Evolutionary conservation across 2,329 filamentous ascomycete species (phyloP), one percentile per base, ranked within the genome.

Genomic region (Aspergillus hiratsukae): DNA sequence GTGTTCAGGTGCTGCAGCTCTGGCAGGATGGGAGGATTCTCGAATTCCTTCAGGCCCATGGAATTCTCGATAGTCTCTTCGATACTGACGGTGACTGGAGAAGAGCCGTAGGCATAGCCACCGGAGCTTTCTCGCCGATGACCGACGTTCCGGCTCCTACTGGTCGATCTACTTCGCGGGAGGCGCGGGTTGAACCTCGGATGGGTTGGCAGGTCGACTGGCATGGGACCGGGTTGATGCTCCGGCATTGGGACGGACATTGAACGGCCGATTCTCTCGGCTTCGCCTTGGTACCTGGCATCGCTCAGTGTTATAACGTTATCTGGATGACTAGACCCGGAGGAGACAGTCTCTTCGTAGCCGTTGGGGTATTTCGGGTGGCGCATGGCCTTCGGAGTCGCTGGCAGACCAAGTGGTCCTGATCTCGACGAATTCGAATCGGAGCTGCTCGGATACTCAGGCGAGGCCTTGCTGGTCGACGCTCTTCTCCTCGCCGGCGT

Each of bases 371-470:
- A 86, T 46, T 90, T 85, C 1, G 84, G 83, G 69, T 95, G 85
- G 21, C 89, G 85, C 91, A 97, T 96, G 1, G 91, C 91, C 75
- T 90, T 87, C 29, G 93, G 92, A 0, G 92, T 97, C 2, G 91
- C 90, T 14, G 93, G 91, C n/a, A 96, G 81, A 0, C 91, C 92
- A 52, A 93, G 82, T 5, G 83, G 81, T 1, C 67, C 77, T 14
- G 80, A 80, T 2, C 78, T 74, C 7, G 72, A 70, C 1, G 72
- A 74, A 54, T 65, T 67, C 0, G 75, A 76, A 52, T 76, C 74
- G 8, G 73, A 75, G 49, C 69, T 66, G 52, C 69, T 75, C 5
- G 69, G 69, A 41, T 72, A 69, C 6, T 73, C 70, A 4, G 76
- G 76, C 19, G 77, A 77, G 25, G 53, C 58, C 49, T 71, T 73